A percentile compares a stretch with the other conserved stretches of the same genome.
phyloP scores from a whole-genome alignment of 106 monocot species.

The Apostasia shenzhenica region DNA sequence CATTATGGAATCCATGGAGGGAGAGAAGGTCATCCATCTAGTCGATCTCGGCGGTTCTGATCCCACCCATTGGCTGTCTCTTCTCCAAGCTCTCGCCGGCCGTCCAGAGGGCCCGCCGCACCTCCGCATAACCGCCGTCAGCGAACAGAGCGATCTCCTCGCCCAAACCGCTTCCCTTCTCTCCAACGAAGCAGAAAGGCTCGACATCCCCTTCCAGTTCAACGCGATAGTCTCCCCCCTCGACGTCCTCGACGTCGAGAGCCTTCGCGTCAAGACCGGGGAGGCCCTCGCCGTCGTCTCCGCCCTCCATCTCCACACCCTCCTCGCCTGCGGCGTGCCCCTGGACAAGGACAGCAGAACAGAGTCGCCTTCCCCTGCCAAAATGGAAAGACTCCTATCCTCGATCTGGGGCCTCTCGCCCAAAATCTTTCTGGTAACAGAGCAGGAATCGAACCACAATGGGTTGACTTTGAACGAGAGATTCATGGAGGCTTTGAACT shows the following conservation, averaged over 20 bases:
- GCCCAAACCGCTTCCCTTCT: constrained; percentile 21
- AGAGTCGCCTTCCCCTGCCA: constrained; percentile 28
- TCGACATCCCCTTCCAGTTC: constrained; percentile 75
- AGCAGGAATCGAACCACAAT: constrained; percentile 86
- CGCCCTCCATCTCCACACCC: constrained; percentile 43
- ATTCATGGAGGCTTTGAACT: constrained; percentile 82
- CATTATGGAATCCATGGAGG: constrained; percentile 48
- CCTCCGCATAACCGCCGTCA: constrained; percentile 53
- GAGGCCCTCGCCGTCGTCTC: constrained; percentile 64
- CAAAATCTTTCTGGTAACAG: constrained; percentile 67
- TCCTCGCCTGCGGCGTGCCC: constrained; percentile 32
- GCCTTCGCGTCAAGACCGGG: constrained; percentile 54
- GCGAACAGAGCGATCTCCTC: constrained; percentile 32
- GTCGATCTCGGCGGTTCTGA: constrained; percentile 34
- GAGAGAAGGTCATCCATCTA: constrained; percentile 41
- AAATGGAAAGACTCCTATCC: constrained; percentile 39
- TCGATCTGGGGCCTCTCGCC: constrained; percentile 51
- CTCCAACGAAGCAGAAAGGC: constrained; percentile 52
- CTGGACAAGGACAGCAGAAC: constrained; percentile 26
- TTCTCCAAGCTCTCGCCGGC: constrained; percentile 31
- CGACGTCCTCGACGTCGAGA: constrained; percentile 41
- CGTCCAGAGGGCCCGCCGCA: constrained; percentile 45
- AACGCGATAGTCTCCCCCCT: constrained; percentile 27
- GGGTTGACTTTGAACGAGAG: constrained; percentile 36
- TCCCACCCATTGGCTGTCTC: constrained; percentile 36